A percentile compares a stretch with the other conserved stretches of the same genome.
Conservation (phyloP, 208 protist species). For the Zelonia costaricensis region DNA sequence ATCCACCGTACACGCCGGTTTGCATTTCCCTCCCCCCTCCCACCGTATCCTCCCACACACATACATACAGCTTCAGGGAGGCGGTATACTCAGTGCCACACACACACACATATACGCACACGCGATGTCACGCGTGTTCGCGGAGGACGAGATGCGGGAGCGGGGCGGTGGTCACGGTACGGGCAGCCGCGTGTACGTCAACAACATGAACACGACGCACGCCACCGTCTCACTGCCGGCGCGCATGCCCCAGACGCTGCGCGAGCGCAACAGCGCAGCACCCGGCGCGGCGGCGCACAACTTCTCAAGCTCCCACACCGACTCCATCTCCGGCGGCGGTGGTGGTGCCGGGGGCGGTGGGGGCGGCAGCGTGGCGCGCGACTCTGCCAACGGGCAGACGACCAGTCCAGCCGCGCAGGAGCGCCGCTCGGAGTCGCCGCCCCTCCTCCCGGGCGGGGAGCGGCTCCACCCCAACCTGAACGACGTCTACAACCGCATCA, state of each 20-base stretch:
- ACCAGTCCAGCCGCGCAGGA: background rate
- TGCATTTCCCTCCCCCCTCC: background rate
- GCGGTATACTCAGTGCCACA: too few species aligned
- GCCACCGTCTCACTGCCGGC: constrained; percentile 55
- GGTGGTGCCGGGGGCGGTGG: too few species aligned
- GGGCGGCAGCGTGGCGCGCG: background rate
- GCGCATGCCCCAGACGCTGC: constrained; percentile 16
- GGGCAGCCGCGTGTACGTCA: constrained; percentile 65
- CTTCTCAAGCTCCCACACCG: background rate
- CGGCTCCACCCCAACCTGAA: constrained; percentile 74
- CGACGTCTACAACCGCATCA: constrained; percentile 79
- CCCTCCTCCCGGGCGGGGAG: constrained; percentile 10
- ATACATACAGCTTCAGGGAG: too few species aligned
- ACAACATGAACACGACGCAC: constrained; percentile 83
- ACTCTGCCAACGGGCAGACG: background rate
- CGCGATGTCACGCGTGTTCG: constrained; percentile 9
- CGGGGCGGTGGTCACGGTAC: constrained; percentile 1
- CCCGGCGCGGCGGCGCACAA: background rate
- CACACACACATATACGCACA: background rate
- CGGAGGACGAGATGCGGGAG: constrained; percentile 17
- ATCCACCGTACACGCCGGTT: background rate
- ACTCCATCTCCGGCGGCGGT: background rate
- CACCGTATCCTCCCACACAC: background rate
- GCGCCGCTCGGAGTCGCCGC: background rate
- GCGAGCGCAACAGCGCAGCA: constrained; percentile 3